These are phyloP conservation scores for Pseudocercospora macadamiae DNA, from an alignment of 2,329 filamentous ascomycete species.

Conservation along the genomic window DNA sequence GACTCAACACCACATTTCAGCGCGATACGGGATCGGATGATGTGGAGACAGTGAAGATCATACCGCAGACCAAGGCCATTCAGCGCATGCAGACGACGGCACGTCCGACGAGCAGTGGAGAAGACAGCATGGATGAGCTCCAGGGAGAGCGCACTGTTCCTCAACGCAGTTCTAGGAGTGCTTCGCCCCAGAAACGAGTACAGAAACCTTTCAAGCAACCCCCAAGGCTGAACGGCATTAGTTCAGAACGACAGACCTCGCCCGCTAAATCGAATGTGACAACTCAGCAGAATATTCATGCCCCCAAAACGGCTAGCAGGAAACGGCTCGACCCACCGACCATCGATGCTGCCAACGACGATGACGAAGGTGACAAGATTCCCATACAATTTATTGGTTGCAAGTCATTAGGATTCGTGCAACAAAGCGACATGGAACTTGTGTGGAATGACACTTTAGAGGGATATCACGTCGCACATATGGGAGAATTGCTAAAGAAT, in stretches of 20 bases:
- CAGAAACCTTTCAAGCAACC: not conserved
- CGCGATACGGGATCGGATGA: slow-evolving; percentile 2
- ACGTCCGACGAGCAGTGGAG: not conserved
- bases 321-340: not conserved
- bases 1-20: no score
- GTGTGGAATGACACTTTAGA: slow-evolving; percentile 7
- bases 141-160: slow-evolving; percentile 7
- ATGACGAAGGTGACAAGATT: slow-evolving; percentile 3
- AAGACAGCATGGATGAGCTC: slow-evolving; percentile 16
- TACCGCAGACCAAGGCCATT: not conserved
- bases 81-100: not conserved
- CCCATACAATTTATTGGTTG: slow-evolving; percentile 12
- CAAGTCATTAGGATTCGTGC: slow-evolving; percentile 5
- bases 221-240: not conserved
- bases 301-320: not conserved
- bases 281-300: not conserved
- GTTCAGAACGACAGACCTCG: slow-evolving; percentile 1
- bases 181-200: not conserved
- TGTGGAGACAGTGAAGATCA: not conserved
- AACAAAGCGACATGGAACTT: slow-evolving; percentile 4
- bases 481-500: not conserved
- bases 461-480: not conserved
- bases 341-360: not conserved
- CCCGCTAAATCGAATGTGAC: not conserved
- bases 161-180: not conserved